Evolutionary conservation across 2,329 filamentous ascomycete species (phyloP).

Genomic region (Phyllosticta citriasiana): DNA sequence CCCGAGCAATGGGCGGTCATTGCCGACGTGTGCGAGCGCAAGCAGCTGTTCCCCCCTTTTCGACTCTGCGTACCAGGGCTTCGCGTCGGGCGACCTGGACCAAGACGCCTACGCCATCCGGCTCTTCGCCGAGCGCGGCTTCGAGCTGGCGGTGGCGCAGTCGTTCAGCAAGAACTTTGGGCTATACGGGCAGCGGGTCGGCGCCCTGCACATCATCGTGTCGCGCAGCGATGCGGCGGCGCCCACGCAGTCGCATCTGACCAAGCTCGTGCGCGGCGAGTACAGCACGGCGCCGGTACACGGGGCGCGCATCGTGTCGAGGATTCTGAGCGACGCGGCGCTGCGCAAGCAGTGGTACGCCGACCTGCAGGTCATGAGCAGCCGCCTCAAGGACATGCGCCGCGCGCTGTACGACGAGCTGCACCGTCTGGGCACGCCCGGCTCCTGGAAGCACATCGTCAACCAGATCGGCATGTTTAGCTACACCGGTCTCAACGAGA

Average conservation of each 20-base stretch:
- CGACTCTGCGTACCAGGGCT: constrained; percentile 32
- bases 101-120: constrained; percentile 27
- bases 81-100: constrained; percentile 26
- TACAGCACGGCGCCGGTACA: constrained; percentile 21
- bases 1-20: constrained; percentile 26
- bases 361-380: constrained; percentile 27
- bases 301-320: constrained; percentile 22
- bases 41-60: constrained; percentile 26
- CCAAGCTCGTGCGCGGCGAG: constrained; percentile 19
- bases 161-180: constrained; percentile 32
- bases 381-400: constrained; percentile 26
- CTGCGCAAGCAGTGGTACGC: constrained; percentile 21
- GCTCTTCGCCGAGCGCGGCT: constrained; percentile 17
- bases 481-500: constrained; percentile 25
- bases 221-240: background rate
- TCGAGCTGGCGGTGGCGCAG: constrained; percentile 21
- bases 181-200: constrained; percentile 28
- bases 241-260: background rate
- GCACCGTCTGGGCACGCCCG: constrained; percentile 15
- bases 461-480: constrained; percentile 34
- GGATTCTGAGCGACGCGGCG: constrained; percentile 16
- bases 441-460: constrained; percentile 24
- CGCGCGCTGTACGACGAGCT: constrained; percentile 17
- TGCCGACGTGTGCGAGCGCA: constrained; percentile 21
- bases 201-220: constrained; percentile 17